These are phyloP conservation scores for Cucurbita moschata DNA, from an alignment of 306 rosid species.

Conservation along the genomic window DNA sequence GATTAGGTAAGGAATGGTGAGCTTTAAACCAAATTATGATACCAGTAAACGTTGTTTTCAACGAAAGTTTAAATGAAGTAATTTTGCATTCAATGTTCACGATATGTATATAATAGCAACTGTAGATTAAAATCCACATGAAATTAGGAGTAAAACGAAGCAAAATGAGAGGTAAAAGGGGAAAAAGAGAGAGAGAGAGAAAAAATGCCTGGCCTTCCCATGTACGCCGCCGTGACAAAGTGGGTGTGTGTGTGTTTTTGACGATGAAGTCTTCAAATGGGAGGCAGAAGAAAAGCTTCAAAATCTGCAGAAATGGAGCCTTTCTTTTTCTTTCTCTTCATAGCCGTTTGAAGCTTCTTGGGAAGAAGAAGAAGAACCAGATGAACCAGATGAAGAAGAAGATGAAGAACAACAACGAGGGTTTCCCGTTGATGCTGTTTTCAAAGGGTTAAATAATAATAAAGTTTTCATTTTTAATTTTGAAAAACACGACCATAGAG, in stretches of 20 bases:
- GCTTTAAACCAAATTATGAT: neutral
- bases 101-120: too few species aligned
- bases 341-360: neutral
- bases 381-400: neutral
- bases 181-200: neutral
- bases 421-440: constrained; percentile 13
- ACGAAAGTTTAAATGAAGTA: too few species aligned
- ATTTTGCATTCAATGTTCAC: too few species aligned
- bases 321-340: neutral
- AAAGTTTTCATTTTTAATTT: neutral
- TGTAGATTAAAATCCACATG: neutral
- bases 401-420: neutral
- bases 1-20: neutral
- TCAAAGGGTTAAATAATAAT: neutral
- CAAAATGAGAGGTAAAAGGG: neutral
- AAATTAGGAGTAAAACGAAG: neutral
- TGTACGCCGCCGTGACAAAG: constrained; percentile 8
- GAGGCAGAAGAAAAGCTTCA: neutral
- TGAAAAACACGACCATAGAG: neutral
- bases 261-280: neutral
- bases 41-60: too few species aligned
- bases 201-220: constrained; percentile 13
- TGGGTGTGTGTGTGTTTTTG: neutral
- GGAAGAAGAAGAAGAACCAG: neutral
- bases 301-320: too few species aligned